Conservation (phyloP, 495 filamentous ascomycete genomes). For the Aspergillus nanangensis region DNA sequence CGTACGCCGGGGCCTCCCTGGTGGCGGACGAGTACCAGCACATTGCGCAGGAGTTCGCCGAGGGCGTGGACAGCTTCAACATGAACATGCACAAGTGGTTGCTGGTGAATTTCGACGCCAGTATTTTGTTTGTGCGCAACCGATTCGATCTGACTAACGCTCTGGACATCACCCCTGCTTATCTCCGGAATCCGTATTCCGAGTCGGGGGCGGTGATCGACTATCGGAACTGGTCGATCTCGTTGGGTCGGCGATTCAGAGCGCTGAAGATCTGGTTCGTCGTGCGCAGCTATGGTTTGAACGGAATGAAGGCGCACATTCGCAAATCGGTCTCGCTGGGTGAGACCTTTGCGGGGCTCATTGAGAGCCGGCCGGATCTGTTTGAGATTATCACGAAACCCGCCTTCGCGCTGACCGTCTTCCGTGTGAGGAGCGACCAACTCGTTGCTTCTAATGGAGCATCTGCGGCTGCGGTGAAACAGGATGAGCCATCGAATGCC, state of each 20-base stretch:
- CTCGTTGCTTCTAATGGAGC: slow-evolving; percentile 15
- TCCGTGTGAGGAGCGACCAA: slow-evolving; percentile 44
- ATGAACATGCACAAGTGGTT: slow-evolving; percentile 99
- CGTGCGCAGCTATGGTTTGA: slow-evolving; percentile 76
- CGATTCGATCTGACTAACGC: slow-evolving; percentile 71
- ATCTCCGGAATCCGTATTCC: slow-evolving; percentile 74
- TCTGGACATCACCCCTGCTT: slow-evolving; percentile 77
- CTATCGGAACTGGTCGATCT: slow-evolving; percentile 98
- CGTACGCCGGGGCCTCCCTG: slow-evolving; percentile 84
- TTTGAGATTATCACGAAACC: slow-evolving; percentile 76
- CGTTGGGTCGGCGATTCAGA: slow-evolving; percentile 87
- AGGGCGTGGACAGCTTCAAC: slow-evolving; percentile 79
- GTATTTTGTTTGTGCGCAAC: slow-evolving; percentile 72
- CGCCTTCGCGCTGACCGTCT: slow-evolving; percentile 75
- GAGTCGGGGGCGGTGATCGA: slow-evolving; percentile 87
- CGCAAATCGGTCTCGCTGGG: slow-evolving; percentile 62
- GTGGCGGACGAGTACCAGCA: slow-evolving; percentile 77
- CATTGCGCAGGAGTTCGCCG: slow-evolving; percentile 55
- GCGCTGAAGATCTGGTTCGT: slow-evolving; percentile 97
- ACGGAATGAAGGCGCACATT: slow-evolving; percentile 72
- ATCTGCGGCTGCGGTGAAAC: slow-evolving; percentile 20
- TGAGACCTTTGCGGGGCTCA: slow-evolving; percentile 58
- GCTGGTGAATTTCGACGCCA: slow-evolving; percentile 91
- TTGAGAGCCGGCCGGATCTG: slow-evolving; percentile 61
- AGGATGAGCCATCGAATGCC: slow-evolving; percentile 52